Percentiles rank a stretch among this genome's conserved stretches.
phyloP scores from a whole-genome alignment of 331 rosid species.

The Stylosanthes scabra region DNA sequence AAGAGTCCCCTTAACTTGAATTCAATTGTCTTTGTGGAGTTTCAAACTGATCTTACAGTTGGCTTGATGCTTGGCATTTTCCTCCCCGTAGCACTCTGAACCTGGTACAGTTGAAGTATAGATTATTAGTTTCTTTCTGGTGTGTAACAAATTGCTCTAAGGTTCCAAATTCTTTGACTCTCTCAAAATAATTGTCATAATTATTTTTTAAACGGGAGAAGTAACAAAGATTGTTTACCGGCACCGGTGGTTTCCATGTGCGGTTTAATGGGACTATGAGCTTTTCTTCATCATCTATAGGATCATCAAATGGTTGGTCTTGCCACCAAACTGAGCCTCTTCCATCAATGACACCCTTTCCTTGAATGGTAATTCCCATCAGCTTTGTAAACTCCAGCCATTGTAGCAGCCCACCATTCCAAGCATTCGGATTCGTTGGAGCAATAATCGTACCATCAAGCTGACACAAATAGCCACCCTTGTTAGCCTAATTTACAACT shows the following conservation, averaged over 20 bases:
- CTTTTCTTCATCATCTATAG: constrained; percentile 73
- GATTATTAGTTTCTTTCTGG: constrained; percentile 33
- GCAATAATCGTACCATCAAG: constrained; percentile 90
- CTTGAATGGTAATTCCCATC: constrained; percentile 78
- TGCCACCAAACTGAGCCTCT: constrained; percentile 97
- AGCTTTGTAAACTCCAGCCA: constrained; percentile 89
- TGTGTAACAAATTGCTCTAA: constrained; percentile 15
- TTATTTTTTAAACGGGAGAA: too few relatives aligned
- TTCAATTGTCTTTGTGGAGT: background rate
- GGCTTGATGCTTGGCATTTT: constrained; percentile 88
- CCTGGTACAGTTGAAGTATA: constrained; percentile 48
- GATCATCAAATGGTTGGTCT: constrained; percentile 61
- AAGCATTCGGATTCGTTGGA: constrained; percentile 68
- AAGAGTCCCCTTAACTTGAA: background rate
- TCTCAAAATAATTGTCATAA: too few relatives aligned
- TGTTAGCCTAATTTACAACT: constrained; percentile 31
- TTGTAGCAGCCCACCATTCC: constrained; percentile 78
- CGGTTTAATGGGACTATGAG: constrained; percentile 76
- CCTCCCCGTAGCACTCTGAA: constrained; percentile 63
- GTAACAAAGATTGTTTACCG: constrained; percentile 51
- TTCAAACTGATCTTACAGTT: constrained; percentile 70
- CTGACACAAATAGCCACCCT: constrained; percentile 44
- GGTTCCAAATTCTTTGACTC: too few relatives aligned
- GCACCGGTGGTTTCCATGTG: constrained; percentile 59
- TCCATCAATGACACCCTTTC: constrained; percentile 86